phyloP scores from a whole-genome alignment of 306 rosid genomes.

The Acacia melanoxylon region DNA sequence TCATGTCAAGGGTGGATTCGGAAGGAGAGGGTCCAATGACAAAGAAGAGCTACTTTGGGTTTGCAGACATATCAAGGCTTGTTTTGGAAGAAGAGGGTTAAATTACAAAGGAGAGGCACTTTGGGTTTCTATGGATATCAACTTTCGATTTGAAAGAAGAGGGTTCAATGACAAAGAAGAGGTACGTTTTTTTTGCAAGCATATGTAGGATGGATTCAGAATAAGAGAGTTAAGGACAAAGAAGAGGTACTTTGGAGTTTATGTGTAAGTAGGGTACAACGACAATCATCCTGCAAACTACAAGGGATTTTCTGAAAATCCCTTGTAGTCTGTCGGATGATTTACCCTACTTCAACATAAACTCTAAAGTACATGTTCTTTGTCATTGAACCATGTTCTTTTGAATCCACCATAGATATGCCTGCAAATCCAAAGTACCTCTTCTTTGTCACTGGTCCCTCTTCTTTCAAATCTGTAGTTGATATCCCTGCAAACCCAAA shows the following conservation, averaged over 20 bases:
- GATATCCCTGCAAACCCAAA: too few species aligned
- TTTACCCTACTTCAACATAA: neutral
- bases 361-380: neutral
- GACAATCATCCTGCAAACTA: neutral
- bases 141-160: too few species aligned
- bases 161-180: too few species aligned
- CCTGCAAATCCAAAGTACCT: neutral
- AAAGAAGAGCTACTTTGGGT: too few species aligned
- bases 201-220: neutral
- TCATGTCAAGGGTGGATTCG: too few species aligned
- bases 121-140: too few species aligned
- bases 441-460: too few species aligned
- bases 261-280: neutral
- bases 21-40: too few species aligned
- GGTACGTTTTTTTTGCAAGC: neutral
- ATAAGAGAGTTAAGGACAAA: neutral
- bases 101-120: too few species aligned
- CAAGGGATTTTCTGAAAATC: neutral
- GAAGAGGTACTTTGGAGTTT: neutral
- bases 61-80: too few species aligned
- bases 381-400: neutral
- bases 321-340: neutral
- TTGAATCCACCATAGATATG: neutral
- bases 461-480: too few species aligned
- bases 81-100: too few species aligned